Evolutionary conservation across 2,329 filamentous ascomycete species (phyloP).

Genomic region (Phaeosphaeriaceae sp.): DNA sequence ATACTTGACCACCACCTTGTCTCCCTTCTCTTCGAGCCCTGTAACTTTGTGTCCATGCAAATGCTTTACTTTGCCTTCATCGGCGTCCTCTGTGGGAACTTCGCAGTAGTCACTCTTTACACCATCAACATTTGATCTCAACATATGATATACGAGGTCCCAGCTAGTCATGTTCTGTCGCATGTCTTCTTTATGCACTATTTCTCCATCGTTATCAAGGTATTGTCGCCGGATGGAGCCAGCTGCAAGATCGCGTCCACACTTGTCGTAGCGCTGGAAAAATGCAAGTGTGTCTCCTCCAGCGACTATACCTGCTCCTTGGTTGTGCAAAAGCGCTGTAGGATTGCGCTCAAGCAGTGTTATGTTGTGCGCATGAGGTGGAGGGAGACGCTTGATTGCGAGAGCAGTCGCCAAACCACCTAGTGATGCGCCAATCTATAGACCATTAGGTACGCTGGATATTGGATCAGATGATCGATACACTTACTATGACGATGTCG

Average conservation of each 20-base stretch:
- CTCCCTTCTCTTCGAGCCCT: conserved; percentile 23
- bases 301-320: conserved; percentile 44
- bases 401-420: conserved; percentile 37
- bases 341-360: conserved; percentile 44
- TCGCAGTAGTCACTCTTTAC: conserved; percentile 36
- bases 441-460: not conserved
- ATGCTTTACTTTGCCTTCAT: conserved; percentile 25
- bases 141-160: conserved; percentile 43
- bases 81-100: conserved; percentile 22
- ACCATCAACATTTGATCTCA: conserved; percentile 42
- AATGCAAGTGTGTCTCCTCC: conserved; percentile 38
- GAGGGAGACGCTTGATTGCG: conserved; percentile 35
- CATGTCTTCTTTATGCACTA: conserved; percentile 38
- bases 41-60: conserved; percentile 35
- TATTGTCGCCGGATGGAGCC: conserved; percentile 37
- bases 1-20: conserved; percentile 26
- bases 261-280: conserved; percentile 39
- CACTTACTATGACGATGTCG: conserved; percentile 35
- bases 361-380: conserved; percentile 31
- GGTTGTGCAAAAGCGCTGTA: conserved; percentile 37
- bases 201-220: conserved; percentile 34
- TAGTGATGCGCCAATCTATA: conserved; percentile 40
- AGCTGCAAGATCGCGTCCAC: conserved; percentile 31
- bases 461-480: not conserved
- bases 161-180: conserved; percentile 48